Evolutionary conservation across 1,284 basidiomycete species (phyloP), one percentile per base, ranked within the genome.

Genomic region (Athelia sp.): DNA sequence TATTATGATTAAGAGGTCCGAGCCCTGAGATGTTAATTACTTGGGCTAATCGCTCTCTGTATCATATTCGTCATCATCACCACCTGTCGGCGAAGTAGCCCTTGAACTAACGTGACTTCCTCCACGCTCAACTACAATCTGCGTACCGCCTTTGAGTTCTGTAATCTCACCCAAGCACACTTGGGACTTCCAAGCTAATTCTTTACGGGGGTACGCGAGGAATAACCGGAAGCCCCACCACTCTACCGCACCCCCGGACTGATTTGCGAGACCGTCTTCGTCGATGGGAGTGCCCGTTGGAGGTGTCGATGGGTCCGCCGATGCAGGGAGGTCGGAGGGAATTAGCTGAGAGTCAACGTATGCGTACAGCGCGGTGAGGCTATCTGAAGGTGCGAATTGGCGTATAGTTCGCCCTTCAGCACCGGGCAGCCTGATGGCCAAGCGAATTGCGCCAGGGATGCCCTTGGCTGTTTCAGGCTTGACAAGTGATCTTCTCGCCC

Each of bases 141-240:
- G 87, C 13, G 79, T 85, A 3, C 78, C 87, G 19, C 78, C 79
- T 53, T 70, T 74, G 46, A 92, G 63, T 13, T 70, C 75, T 2
- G 74, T 68, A 3, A 88, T 68, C 11, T 77, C 75, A 2, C 64
- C 70, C 6, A 91, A 65, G 42, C 58, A 66, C 43, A 59, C 58
- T n/a, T 58, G 65, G 0, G 66, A 47, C 21, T 60, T 57, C 79
- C 80, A 88, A 6, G 68, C 70, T 45, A 91, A 74, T 62, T 83
- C 81, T 45, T 71, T 69, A 47, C 88, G 71, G 3, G 90, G 90
- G 57, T 88, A 93, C 14, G 86, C 75, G 3, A 76, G 72, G 19
- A 78, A 79, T 34, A 93, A 70, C 50, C 71, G 75, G 72, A 93
- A 93, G 2, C 78, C 81, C 82, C 86, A 90, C 74, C 82, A 87